Base-by-base conservation (phyloP, 2,329 filamentous ascomycete species). In the Alternaria rosae region DNA sequence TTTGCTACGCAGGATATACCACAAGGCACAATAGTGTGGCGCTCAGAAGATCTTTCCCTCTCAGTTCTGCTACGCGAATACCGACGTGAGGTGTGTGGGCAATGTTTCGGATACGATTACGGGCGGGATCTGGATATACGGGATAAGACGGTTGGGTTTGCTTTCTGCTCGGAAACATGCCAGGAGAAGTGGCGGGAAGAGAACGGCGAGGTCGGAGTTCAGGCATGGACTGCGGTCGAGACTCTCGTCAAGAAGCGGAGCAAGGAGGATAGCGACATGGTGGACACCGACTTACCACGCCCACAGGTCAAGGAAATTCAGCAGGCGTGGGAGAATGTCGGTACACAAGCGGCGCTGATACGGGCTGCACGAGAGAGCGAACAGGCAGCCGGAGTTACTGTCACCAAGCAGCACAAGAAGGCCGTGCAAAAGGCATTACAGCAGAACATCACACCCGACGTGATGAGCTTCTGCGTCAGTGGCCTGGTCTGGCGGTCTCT, bases 41-140 rank as follows among this genome's bases (percentile, higher is more conserved):
- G 72, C 17, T 78, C 79, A 17, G 67, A 72, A n/a, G 74, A 79
- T 17, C 76, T 82, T 1, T 74, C 78, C 4, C 72, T 80, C 1
- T 76, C 76, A 28, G 80, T 84, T 9, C 62, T 85, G 5, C 77
- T 82, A 42, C 79, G 81, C 48, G 76, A 82, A 51, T 84, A 84
- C 68, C 76, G 80, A 9, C 81, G 82, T 42, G 83, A 85, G 73
- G 82, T 84, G 11, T 85, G 83, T 70, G 82, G 79, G 0, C 73
- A 80, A 25, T 85, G 83, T 68, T 84, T 85, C 57, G 57, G 60
- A 20, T 85, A 84, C 68, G 79, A 84, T 28, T 72, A 79, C 21
- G 83, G 83, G 1, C 75, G 80, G 4, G 79, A 79, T 44, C 69
- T 82, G 59, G 69, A 70, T 6, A 70, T 83, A 6, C 76, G 80